These are phyloP conservation scores for Holtermannia corniformis DNA, from an alignment of 768 basidiomycete species.

Conservation along the genomic window DNA sequence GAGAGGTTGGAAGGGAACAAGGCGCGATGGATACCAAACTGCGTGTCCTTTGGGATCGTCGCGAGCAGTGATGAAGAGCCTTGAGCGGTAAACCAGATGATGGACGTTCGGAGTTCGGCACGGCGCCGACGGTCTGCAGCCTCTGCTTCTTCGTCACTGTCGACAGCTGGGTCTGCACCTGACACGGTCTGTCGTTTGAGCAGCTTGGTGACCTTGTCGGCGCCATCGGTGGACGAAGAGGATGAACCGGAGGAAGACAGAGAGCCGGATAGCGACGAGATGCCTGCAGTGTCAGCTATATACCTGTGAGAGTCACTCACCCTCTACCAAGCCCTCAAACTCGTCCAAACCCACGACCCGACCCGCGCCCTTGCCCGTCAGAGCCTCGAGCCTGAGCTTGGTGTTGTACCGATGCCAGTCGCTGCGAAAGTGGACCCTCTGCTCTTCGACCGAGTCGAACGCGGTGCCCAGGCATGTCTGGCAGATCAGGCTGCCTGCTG, in stretches of 20 bases:
- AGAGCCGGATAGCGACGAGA: conserved; percentile 75
- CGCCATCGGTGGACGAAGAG: background rate
- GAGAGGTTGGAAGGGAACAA: conserved; percentile 51
- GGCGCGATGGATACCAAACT: conserved; percentile 76
- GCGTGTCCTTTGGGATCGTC: conserved; percentile 55
- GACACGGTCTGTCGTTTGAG: conserved; percentile 53
- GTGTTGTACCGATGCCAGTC: conserved; percentile 99
- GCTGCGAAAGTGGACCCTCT: conserved; percentile 75
- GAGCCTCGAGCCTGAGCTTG: conserved; percentile 55
- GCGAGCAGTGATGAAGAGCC: conserved; percentile 48
- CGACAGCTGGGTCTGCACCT: conserved; percentile 40
- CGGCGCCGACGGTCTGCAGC: conserved; percentile 38
- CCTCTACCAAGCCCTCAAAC: conserved; percentile 71
- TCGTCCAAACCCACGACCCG: conserved; percentile 57
- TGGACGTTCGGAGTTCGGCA: conserved; percentile 52
- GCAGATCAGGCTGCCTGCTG: conserved; percentile 22
- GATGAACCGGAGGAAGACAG: conserved; percentile 48
- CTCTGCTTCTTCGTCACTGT: conserved; percentile 36
- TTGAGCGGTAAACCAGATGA: conserved; percentile 65
- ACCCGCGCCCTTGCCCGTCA: conserved; percentile 42
- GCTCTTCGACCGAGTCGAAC: conserved; percentile 69
- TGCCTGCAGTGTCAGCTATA: conserved; percentile 6
- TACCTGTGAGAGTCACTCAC: conserved; percentile 46
- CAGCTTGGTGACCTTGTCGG: conserved; percentile 58
- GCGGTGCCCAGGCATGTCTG: conserved; percentile 46